Evolutionary conservation across 2,329 filamentous ascomycete genomes (phyloP), one percentile per base, ranked within the genome.

Genomic region (Fusarium staphyleae): DNA sequence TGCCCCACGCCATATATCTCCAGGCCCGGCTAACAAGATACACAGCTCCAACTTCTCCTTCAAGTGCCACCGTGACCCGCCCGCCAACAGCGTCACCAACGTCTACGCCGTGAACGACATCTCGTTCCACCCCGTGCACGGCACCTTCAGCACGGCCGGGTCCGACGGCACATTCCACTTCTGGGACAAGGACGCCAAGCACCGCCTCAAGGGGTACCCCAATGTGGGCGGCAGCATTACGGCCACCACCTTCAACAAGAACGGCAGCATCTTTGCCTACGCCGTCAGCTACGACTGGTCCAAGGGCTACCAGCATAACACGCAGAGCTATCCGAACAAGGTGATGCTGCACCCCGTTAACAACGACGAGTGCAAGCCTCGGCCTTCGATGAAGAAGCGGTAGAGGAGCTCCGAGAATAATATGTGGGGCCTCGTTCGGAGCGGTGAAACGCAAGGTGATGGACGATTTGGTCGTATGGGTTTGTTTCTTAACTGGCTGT

Each of bases 221-320:
- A 81, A 84, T 18, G 89, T 92, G 5, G 89, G 90, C 14, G 93
- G 93, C 52, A 91, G 89, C 68, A 99, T 99, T 77, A 89, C 89
- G 7, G 83, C 90, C 18, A 96, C 93, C 2, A 90, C 86, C n/a
- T 99, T 99, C 81, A 96, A 93, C 78, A 85, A 87, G 66, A 88
- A 81, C 52, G 95, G 95, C 45, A 87, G 76, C 70, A 91, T 93
- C 68, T 95, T 95, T 70, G 90, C 90, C 13, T 95, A 95, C 66
- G 91, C 93, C 19, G 85, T 97, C 40, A 92, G 91, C 72, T 99
- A 99, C 74, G 95, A 99, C 77, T 99, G 95, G 95, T 92, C 89
- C 77, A 98, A 99, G 80, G 95, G 95, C 13, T 97, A 93, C 77
- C 85, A 89, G 61, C 85, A 81, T 63, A 98, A 98, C 76, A 95